These are phyloP conservation scores for Yamadazyma dendronema DNA, from an alignment of 1,139 yeast genomes.

Conservation along the genomic window DNA sequence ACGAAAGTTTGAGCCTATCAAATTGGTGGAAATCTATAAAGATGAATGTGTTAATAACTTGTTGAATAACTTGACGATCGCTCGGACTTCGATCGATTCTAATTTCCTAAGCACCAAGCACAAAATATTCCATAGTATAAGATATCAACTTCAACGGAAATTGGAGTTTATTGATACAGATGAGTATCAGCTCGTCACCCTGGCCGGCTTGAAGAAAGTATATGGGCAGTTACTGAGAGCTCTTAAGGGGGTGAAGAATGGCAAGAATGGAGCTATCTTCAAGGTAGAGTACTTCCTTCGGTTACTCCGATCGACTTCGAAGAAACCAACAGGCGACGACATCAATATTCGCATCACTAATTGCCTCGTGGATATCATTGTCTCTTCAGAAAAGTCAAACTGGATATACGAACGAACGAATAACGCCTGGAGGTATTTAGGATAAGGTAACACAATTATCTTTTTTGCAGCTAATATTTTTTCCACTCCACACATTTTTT, in stretches of 20 bases:
- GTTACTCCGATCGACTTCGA: constrained; percentile 7
- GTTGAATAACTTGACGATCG: constrained; percentile 22
- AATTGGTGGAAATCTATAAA: constrained; percentile 25
- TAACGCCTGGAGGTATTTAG: constrained; percentile 21
- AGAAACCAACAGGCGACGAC: constrained; percentile 14
- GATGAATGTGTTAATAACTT: constrained; percentile 21
- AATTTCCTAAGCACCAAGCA: constrained; percentile 12
- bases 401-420: no score
- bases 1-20: constrained; percentile 20
- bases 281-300: constrained; percentile 16
- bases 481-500: not conserved
- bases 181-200: constrained; percentile 23
- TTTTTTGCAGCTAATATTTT: no score
- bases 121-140: constrained; percentile 29
- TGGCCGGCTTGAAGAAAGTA: constrained; percentile 16
- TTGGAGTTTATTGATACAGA: constrained; percentile 23
- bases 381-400: no score
- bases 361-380: constrained; percentile 27
- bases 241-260: constrained; percentile 13
- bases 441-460: no score
- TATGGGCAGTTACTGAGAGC: constrained; percentile 18
- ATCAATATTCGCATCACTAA: constrained; percentile 23
- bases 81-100: constrained; percentile 14
- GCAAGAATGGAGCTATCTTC: constrained; percentile 8
- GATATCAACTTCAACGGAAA: constrained; percentile 27